phyloP scores from a whole-genome alignment of 2,329 filamentous ascomycete genomes.

The Clonostachys rhizophaga region DNA sequence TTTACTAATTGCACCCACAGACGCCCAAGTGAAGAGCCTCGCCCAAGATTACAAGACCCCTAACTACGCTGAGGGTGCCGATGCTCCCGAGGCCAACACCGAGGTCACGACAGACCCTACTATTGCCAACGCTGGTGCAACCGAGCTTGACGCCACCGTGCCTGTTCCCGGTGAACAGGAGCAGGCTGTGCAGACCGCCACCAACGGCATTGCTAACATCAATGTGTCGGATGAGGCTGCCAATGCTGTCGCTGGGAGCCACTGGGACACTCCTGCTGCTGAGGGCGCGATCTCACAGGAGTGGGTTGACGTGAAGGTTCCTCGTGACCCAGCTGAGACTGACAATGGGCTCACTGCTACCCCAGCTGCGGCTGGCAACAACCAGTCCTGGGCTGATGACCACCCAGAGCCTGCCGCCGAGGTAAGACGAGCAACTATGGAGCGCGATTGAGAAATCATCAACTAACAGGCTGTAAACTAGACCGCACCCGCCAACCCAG shows the following conservation, averaged over 20 bases:
- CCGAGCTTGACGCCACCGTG: constrained; percentile 55
- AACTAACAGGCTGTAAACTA: constrained; percentile 2
- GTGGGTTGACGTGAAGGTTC: constrained; percentile 67
- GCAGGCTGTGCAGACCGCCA: constrained; percentile 27
- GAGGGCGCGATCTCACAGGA: constrained; percentile 51
- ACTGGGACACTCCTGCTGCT: constrained; percentile 53
- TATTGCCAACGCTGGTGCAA: constrained; percentile 60
- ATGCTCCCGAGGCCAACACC: constrained; percentile 25
- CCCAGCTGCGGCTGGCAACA: constrained; percentile 47
- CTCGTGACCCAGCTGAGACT: constrained; percentile 69
- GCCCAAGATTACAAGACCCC: constrained; percentile 46
- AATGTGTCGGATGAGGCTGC: constrained; percentile 46
- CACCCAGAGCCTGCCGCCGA: constrained; percentile 50
- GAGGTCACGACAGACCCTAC: constrained; percentile 56
- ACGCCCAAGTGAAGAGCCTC: constrained; percentile 34
- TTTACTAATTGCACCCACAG: constrained; percentile 16
- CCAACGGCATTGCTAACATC: constrained; percentile 41
- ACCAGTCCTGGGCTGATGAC: constrained; percentile 80
- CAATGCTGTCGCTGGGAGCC: constrained; percentile 58
- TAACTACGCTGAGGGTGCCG: constrained; percentile 21
- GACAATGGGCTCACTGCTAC: constrained; percentile 60
- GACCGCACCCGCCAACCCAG: constrained; percentile 23
- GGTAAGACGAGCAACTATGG: constrained; percentile 23
- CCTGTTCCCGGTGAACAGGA: constrained; percentile 35
- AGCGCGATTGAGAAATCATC: not conserved